Evolutionary conservation across 352 stramenopile genomes (phyloP).

Genomic region (Pythium pectinolyticum): DNA sequence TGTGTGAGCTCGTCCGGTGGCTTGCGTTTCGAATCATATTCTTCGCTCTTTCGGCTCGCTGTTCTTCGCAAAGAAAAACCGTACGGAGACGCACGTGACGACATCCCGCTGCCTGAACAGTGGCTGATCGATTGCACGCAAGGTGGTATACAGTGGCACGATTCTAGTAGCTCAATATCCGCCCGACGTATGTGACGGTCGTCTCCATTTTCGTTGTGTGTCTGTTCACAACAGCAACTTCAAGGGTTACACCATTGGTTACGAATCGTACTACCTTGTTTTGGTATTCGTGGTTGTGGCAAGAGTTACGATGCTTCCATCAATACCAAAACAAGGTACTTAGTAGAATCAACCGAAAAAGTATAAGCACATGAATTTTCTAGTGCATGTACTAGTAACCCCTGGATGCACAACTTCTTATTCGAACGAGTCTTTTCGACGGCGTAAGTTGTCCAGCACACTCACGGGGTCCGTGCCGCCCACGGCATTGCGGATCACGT

Average conservation of each 20-base stretch:
- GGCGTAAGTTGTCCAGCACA: constrained; percentile 78
- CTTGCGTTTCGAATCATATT: background rate
- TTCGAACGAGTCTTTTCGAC: constrained; percentile 76
- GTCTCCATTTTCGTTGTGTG: background rate
- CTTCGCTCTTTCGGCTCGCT: background rate
- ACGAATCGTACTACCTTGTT: too few relatives aligned
- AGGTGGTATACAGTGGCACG: background rate
- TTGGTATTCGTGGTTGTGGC: too few relatives aligned
- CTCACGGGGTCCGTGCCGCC: constrained; percentile 75
- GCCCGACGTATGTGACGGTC: background rate
- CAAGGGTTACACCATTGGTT: constrained; percentile 6
- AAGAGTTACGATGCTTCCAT: too few relatives aligned
- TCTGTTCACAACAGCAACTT: background rate
- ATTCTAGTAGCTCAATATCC: background rate
- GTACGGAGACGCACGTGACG: constrained; percentile 21
- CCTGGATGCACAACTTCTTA: constrained; percentile 10
- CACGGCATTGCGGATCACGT: constrained; percentile 80
- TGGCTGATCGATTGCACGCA: too few relatives aligned
- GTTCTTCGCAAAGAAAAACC: background rate
- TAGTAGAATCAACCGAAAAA: too few relatives aligned
- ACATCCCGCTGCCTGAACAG: too few relatives aligned
- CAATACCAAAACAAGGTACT: too few relatives aligned
- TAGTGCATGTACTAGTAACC: background rate
- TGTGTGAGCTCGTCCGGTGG: background rate
- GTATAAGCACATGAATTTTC: background rate